Evolutionary conservation across 2,329 filamentous ascomycete genomes (phyloP).

Genomic region (Aureobasidium musti): DNA sequence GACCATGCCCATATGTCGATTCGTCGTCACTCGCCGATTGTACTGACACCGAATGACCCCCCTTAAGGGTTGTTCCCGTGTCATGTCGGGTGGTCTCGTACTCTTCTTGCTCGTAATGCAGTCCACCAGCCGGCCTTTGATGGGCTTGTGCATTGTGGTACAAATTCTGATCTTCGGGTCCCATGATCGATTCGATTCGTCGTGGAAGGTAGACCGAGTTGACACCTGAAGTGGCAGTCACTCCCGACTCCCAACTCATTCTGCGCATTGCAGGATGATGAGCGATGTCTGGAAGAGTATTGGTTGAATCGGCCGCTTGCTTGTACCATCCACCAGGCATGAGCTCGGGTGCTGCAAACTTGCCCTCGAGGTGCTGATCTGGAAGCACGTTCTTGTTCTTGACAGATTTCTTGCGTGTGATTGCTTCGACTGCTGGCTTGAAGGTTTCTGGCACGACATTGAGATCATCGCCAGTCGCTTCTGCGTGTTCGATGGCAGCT

Average conservation of each 20-base stretch:
- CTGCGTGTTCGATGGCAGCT: constrained; percentile 80
- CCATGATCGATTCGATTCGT: constrained; percentile 72
- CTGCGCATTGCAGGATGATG: constrained; percentile 32
- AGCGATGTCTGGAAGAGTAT: constrained; percentile 12
- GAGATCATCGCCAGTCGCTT: constrained; percentile 78
- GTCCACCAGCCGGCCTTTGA: constrained; percentile 50
- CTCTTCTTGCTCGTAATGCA: constrained; percentile 44
- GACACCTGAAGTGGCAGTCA: constrained; percentile 58
- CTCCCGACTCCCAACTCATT: constrained; percentile 54
- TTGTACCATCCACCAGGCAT: constrained; percentile 69
- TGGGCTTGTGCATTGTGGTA: constrained; percentile 66
- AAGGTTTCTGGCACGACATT: constrained; percentile 90
- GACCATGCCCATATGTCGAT: constrained; percentile 11
- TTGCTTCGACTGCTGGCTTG: constrained; percentile 56
- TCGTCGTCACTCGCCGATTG: constrained; percentile 29
- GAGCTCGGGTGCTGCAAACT: constrained; percentile 71
- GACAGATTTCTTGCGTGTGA: constrained; percentile 46
- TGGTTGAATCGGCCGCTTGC: constrained; percentile 60
- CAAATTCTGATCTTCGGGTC: constrained; percentile 70
- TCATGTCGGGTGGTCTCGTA: constrained; percentile 14
- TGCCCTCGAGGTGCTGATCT: constrained; percentile 71
- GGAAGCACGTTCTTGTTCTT: constrained; percentile 67
- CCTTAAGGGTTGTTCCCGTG: constrained; percentile 18
- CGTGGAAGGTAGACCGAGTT: constrained; percentile 67
- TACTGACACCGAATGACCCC: constrained; percentile 28